Percentiles rank a stretch among this genome's conserved stretches.
Evolutionary conservation across 2,329 filamentous ascomycete genomes (phyloP).

Genomic region (Pestalotiopsis sp.): DNA sequence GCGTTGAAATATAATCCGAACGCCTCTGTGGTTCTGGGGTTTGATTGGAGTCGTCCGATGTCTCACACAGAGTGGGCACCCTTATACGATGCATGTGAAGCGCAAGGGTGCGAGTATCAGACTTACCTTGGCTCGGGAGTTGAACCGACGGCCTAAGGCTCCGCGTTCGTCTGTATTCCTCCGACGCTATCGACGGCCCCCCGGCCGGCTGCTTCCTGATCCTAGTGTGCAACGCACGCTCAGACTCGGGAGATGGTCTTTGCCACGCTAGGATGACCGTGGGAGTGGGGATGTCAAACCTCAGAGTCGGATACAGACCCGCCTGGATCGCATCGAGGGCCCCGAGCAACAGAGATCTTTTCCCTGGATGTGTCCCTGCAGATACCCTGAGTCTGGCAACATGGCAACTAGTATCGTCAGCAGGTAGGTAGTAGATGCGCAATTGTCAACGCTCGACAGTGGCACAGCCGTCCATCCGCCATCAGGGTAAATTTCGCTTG

Average conservation of each 20-base stretch:
- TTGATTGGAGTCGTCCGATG: neutral
- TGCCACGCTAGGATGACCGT: conserved; percentile 1
- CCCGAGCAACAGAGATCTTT: neutral
- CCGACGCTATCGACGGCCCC: neutral
- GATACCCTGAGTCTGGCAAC: neutral
- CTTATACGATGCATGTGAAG: conserved; percentile 2
- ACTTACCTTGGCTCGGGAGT: neutral
- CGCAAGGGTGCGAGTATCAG: neutral
- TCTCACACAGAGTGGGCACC: conserved; percentile 3
- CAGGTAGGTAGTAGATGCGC: neutral
- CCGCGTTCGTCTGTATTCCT: neutral
- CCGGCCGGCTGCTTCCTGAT: neutral
- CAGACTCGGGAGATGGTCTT: conserved; percentile 2
- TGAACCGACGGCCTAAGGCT: neutral
- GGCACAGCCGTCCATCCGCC: neutral
- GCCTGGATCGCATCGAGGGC: neutral
- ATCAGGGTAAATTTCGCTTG: neutral
- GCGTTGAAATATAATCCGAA: neutral
- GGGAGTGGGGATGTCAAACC: neutral
- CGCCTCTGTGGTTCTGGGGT: neutral
- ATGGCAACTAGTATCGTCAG: neutral
- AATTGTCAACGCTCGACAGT: neutral
- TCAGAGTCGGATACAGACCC: neutral
- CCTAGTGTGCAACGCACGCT: neutral
- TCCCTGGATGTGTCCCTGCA: neutral